Evolutionary conservation across 2,329 filamentous ascomycete species (phyloP).

Genomic region (Pestalotiopsis sp.): DNA sequence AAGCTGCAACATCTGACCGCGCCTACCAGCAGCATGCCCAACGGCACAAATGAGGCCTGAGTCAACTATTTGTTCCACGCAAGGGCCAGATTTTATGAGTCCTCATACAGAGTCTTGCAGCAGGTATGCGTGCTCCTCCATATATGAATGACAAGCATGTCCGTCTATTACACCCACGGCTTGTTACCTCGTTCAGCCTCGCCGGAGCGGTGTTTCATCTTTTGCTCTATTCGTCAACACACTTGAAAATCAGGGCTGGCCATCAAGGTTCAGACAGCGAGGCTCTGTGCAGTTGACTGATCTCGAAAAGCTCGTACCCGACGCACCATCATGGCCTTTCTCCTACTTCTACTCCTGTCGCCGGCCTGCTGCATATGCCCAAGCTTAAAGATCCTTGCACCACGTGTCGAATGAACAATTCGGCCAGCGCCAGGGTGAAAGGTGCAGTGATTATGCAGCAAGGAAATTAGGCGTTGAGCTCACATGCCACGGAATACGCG

Average conservation of each 20-base stretch:
- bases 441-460: slow-evolving; percentile 3
- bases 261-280: neutral
- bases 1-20: slow-evolving; percentile 45
- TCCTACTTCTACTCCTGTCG: neutral
- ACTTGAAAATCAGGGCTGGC: neutral
- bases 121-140: neutral
- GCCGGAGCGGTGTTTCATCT: neutral
- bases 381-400: neutral
- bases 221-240: neutral
- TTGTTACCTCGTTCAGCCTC: neutral
- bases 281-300: neutral
- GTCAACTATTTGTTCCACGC: neutral
- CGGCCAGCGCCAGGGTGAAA: slow-evolving; percentile 1
- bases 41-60: slow-evolving; percentile 18
- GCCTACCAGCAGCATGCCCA: slow-evolving; percentile 20
- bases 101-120: neutral
- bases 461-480: neutral
- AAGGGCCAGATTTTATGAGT: neutral
- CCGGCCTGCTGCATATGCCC: slow-evolving; percentile 5
- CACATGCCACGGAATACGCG: neutral
- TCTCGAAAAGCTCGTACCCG: neutral
- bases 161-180: neutral
- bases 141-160: neutral
- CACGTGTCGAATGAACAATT: slow-evolving; percentile 5
- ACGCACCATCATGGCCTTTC: neutral